These are phyloP conservation scores for Vitis hybrid DNA, from an alignment of 177 flowering plant genomes.

Conservation along the genomic window DNA sequence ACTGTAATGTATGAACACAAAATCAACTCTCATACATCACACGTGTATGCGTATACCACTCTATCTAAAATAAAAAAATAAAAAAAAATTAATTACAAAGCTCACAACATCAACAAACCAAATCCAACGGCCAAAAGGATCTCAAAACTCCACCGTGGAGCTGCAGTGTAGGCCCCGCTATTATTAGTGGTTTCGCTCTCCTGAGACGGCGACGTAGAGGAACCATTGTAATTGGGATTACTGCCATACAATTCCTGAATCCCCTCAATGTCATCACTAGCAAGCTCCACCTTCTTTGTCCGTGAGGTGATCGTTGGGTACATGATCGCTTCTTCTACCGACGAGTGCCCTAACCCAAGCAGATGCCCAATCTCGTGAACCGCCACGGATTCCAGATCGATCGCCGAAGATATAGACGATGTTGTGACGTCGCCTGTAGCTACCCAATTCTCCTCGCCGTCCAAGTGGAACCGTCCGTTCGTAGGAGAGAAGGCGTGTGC, in stretches of 20 bases:
- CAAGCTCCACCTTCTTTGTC: slow-evolving; percentile 43
- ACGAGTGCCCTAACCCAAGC: slow-evolving; percentile 78
- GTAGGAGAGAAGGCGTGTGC: slow-evolving; percentile 79
- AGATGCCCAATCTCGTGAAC: slow-evolving; percentile 85
- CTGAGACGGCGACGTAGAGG: slow-evolving; percentile 24
- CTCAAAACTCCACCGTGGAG: slow-evolving; percentile 4
- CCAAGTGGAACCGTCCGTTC: slow-evolving; percentile 60
- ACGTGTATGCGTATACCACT: not conserved
- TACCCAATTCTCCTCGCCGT: slow-evolving; percentile 64
- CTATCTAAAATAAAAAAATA: not conserved
- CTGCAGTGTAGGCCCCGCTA: slow-evolving; percentile 8
- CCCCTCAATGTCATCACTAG: slow-evolving; percentile 57
- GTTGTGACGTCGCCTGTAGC: slow-evolving; percentile 23
- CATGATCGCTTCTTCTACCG: slow-evolving; percentile 74
- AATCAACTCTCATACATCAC: too few species aligned
- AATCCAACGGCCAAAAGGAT: slow-evolving; percentile 13
- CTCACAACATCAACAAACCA: slow-evolving; percentile 7
- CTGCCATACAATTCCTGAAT: slow-evolving; percentile 68
- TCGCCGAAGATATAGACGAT: slow-evolving; percentile 21
- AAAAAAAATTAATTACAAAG: not conserved
- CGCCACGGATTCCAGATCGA: slow-evolving; percentile 77
- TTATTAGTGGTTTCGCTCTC: slow-evolving; percentile 24
- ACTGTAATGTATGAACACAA: not conserved
- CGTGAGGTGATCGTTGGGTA: slow-evolving; percentile 59
- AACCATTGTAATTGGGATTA: slow-evolving; percentile 43